These are phyloP conservation scores for Eimeria praecox DNA, from an alignment of 169 alveolate species.

Conservation along the genomic window DNA sequence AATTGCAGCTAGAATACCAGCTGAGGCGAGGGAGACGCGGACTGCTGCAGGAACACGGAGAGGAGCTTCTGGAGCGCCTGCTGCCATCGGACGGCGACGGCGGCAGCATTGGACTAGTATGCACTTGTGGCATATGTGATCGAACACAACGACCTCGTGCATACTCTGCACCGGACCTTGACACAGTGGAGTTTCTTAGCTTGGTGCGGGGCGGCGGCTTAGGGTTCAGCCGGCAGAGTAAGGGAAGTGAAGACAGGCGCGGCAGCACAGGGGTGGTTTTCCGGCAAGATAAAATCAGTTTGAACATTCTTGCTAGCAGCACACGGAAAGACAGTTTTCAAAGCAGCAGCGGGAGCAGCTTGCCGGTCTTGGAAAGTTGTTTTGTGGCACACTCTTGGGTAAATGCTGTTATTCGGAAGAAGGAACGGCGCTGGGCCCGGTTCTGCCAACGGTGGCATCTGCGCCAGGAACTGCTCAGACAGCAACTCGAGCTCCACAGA, in stretches of 20 bases:
- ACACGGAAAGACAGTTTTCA: neutral
- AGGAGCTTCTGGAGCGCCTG: neutral
- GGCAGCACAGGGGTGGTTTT: neutral
- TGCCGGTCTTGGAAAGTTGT: neutral
- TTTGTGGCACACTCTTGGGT: constrained; percentile 14
- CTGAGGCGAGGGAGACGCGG: neutral
- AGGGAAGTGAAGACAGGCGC: neutral
- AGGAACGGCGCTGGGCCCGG: constrained; percentile 28
- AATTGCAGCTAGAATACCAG: neutral
- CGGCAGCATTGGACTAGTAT: neutral
- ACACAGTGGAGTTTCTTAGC: neutral
- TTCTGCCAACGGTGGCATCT: constrained; percentile 42
- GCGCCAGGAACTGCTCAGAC: constrained; percentile 37
- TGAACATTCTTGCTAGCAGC: neutral
- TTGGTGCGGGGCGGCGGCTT: constrained; percentile 4
- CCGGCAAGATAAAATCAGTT: neutral
- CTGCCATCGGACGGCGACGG: neutral
- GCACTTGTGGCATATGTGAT: neutral
- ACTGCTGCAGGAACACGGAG: neutral
- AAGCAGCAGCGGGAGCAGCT: constrained; percentile 53
- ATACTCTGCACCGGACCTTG: neutral
- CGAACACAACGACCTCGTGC: neutral
- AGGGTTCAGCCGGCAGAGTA: neutral
- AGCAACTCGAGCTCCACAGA: constrained; percentile 21
- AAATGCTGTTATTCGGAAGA: constrained; percentile 44